A percentile compares a stretch with the other conserved stretches of the same genome.
phyloP scores from a whole-genome alignment of 805 yeast genomes.

The Isabelozyma rhagii region DNA sequence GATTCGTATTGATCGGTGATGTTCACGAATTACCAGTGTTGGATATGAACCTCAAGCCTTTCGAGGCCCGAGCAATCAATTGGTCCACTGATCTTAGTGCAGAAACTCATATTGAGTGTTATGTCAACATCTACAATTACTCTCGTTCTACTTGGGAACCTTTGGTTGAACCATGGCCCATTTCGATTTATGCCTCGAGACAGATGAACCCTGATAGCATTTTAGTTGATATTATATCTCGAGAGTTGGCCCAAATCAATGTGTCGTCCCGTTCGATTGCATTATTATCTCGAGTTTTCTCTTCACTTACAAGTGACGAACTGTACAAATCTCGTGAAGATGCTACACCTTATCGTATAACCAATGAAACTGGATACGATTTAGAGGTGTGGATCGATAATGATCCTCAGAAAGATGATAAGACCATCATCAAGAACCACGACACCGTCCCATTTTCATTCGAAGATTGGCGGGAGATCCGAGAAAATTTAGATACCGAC shows the following conservation, averaged over 20 bases:
- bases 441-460: slow-evolving; percentile 78
- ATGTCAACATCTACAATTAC: slow-evolving; percentile 78
- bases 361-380: slow-evolving; percentile 82
- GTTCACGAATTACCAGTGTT: slow-evolving; percentile 86
- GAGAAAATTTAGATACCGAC: slow-evolving; percentile 74
- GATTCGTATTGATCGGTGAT: slow-evolving; percentile 84
- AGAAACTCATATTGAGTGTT: slow-evolving; percentile 60
- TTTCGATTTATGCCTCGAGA: slow-evolving; percentile 66
- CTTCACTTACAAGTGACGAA: slow-evolving; percentile 51
- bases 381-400: slow-evolving; percentile 80
- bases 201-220: slow-evolving; percentile 44
- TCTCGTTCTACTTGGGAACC: slow-evolving; percentile 96
- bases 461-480: slow-evolving; percentile 86
- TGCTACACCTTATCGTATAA: slow-evolving; percentile 75
- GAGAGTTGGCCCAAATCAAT: slow-evolving; percentile 74
- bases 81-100: slow-evolving; percentile 87
- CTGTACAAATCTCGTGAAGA: slow-evolving; percentile 67
- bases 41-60: slow-evolving; percentile 71
- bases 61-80: slow-evolving; percentile 63
- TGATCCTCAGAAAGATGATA: slow-evolving; percentile 14
- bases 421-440: slow-evolving; percentile 39
- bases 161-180: slow-evolving; percentile 80
- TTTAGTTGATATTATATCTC: slow-evolving; percentile 67
- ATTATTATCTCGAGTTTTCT: slow-evolving; percentile 64
- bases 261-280: slow-evolving; percentile 81